phyloP scores from a whole-genome alignment of 352 stramenopile species.

The Aphanomyces stellatus region DNA sequence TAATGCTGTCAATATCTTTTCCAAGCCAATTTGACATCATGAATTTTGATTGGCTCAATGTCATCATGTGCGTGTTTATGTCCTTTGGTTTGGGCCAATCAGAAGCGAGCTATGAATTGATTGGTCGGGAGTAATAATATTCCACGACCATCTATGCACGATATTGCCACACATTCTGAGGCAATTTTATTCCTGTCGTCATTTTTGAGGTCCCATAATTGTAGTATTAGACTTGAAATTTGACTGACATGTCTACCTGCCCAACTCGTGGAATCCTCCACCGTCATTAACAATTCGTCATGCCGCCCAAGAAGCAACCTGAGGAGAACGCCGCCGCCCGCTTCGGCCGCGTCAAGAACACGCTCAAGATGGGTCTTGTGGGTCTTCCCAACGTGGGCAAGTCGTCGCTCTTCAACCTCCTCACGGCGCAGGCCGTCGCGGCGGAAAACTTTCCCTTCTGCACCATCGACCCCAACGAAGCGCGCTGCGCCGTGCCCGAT shows the following conservation, averaged over 20 bases:
- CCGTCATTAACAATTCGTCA: neutral
- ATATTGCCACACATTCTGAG: too few relatives aligned
- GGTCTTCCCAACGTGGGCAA: constrained; percentile 88
- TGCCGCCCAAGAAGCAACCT: constrained; percentile 15
- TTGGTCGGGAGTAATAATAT: too few relatives aligned
- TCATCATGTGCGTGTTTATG: too few relatives aligned
- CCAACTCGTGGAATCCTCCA: neutral
- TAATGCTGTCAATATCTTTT: too few relatives aligned
- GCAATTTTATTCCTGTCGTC: too few relatives aligned
- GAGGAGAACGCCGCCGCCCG: constrained; percentile 22
- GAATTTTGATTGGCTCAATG: too few relatives aligned
- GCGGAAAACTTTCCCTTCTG: constrained; percentile 23
- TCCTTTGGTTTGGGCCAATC: too few relatives aligned
- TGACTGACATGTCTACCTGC: too few relatives aligned
- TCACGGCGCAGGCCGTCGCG: constrained; percentile 27
- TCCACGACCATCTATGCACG: too few relatives aligned
- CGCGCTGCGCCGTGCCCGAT: constrained; percentile 12
- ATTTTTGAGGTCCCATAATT: too few relatives aligned
- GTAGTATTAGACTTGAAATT: constrained; percentile 3
- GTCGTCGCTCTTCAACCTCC: constrained; percentile 89
- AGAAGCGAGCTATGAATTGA: neutral
- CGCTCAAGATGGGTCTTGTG: constrained; percentile 64
- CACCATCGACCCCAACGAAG: constrained; percentile 22
- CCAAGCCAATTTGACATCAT: too few relatives aligned
- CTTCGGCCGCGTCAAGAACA: constrained; percentile 79